These are phyloP conservation scores for Linaria vulgaris DNA, from an alignment of 257 asterid genomes.

Conservation along the genomic window DNA sequence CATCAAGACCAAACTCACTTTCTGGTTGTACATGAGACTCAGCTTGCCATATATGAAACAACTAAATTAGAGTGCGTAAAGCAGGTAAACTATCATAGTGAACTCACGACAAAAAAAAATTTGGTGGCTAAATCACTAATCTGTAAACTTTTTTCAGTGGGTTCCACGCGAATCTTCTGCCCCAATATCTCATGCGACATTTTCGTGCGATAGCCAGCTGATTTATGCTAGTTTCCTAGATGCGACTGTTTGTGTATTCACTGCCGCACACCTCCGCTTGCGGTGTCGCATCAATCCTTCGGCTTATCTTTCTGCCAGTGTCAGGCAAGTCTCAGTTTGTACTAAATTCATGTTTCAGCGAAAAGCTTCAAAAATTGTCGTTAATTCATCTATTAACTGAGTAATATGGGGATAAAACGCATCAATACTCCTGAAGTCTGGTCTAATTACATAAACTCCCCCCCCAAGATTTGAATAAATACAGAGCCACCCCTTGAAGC, in stretches of 20 bases:
- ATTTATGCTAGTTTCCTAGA: conserved; percentile 51
- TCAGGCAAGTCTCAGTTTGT: conserved; percentile 34
- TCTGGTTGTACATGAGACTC: conserved; percentile 63
- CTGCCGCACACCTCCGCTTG: conserved; percentile 46
- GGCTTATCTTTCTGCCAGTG: conserved; percentile 47
- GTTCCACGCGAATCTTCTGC: conserved; percentile 52
- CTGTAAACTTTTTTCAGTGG: conserved; percentile 42
- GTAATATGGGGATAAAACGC: not conserved
- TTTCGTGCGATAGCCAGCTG: conserved; percentile 62
- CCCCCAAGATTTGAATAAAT: too few species aligned
- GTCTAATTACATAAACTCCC: too few species aligned
- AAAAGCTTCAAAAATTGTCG: not conserved
- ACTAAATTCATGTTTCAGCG: not conserved
- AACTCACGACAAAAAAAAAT: not conserved
- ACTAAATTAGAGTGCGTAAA: conserved; percentile 53
- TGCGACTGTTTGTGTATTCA: conserved; percentile 51
- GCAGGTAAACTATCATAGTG: conserved; percentile 34
- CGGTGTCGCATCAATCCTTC: conserved; percentile 55
- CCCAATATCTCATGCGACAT: conserved; percentile 60
- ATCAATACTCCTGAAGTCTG: too few species aligned
- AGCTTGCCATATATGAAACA: conserved; percentile 60
- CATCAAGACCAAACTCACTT: conserved; percentile 63
- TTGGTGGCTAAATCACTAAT: not conserved
- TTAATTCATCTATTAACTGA: conserved; percentile 2
- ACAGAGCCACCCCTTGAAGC: too few species aligned